Conservation (phyloP, 176 grass and related monocot species). For the Eleusine coracana region DNA sequence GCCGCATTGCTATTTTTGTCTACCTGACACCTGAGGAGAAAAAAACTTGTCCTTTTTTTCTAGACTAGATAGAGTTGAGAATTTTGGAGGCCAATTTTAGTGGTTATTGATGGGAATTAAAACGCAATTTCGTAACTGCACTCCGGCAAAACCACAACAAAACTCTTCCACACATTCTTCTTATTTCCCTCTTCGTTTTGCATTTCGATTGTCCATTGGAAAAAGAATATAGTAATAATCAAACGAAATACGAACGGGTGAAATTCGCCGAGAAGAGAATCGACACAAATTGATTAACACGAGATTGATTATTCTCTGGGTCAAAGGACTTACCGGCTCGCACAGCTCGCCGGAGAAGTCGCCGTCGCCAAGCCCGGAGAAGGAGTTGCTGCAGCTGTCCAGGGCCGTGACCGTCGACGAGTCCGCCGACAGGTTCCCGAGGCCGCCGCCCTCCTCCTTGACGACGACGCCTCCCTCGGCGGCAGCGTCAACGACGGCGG, state of each 20-base stretch:
- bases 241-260: background rate
- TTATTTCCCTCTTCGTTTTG: background rate
- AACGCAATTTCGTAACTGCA: background rate
- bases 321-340: conserved; percentile 66
- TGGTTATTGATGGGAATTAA: conserved; percentile 24
- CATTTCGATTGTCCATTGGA: background rate
- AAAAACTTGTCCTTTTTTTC: background rate
- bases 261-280: conserved; percentile 5
- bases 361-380: conserved; percentile 63
- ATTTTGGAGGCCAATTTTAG: background rate
- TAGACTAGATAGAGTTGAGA: background rate
- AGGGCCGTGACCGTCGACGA: conserved; percentile 85
- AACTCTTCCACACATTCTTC: background rate
- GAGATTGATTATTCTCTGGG: background rate
- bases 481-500: background rate
- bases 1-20: conserved; percentile 1
- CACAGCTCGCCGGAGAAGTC: conserved; percentile 70
- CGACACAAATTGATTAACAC: background rate
- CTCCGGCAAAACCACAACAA: background rate
- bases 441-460: conserved; percentile 38
- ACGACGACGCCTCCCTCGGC: background rate
- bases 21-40: background rate
- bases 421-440: conserved; percentile 61
- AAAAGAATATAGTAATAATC: background rate
- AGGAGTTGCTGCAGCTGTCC: conserved; percentile 84